phyloP scores from a whole-genome alignment of 768 basidiomycete genomes.

The Clitopilus passeckerianus region DNA sequence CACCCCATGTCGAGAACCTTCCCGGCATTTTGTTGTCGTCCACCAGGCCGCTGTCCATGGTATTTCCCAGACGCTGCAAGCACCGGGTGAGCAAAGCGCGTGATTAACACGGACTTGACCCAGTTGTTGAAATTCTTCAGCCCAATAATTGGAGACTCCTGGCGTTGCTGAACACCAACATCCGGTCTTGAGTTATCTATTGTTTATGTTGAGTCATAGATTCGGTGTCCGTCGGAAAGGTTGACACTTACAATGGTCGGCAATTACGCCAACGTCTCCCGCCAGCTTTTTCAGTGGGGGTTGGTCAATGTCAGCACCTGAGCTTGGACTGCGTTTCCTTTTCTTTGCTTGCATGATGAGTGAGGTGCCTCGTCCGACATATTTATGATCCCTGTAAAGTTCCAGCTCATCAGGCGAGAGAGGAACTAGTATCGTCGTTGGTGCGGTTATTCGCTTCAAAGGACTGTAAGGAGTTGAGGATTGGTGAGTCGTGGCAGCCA shows the following conservation, averaged over 20 bases:
- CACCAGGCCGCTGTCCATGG: constrained; percentile 15
- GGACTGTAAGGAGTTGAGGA: constrained; percentile 61
- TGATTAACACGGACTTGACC: constrained; percentile 97
- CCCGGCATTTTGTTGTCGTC: constrained; percentile 37
- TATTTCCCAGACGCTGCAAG: constrained; percentile 35
- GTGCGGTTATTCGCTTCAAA: constrained; percentile 51
- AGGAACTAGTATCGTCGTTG: constrained; percentile 59
- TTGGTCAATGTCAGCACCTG: constrained; percentile 25
- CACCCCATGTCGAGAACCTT: constrained; percentile 96
- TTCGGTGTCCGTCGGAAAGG: neutral
- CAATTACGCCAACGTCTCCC: constrained; percentile 70
- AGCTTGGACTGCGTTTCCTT: constrained; percentile 22
- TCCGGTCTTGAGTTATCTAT: constrained; percentile 92
- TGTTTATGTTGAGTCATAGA: constrained; percentile 1
- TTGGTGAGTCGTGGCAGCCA: constrained; percentile 14
- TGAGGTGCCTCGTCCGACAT: constrained; percentile 51
- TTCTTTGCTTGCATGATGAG: constrained; percentile 12
- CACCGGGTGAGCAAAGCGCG: constrained; percentile 77
- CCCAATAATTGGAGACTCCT: constrained; percentile 91
- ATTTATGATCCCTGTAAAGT: constrained; percentile 49
- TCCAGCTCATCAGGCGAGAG: constrained; percentile 61
- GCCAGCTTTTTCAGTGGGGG: constrained; percentile 47
- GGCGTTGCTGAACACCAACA: constrained; percentile 79
- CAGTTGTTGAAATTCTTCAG: constrained; percentile 99
- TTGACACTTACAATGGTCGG: constrained; percentile 64